phyloP scores from a whole-genome alignment of 148 eudicot genomes.

The Spergularia marina region DNA sequence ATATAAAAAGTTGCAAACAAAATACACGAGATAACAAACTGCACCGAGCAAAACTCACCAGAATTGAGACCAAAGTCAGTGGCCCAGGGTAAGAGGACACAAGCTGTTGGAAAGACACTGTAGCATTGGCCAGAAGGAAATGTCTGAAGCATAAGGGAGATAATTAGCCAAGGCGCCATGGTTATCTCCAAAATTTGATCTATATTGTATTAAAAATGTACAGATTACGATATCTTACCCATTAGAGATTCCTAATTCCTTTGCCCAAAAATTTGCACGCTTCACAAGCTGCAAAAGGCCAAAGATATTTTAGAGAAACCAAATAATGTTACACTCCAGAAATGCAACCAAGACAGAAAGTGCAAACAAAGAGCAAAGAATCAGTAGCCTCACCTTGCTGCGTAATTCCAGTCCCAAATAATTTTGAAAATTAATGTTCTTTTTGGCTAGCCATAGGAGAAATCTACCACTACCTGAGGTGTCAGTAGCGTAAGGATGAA shows the following conservation, averaged over 20 bases:
- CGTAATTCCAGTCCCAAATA: conserved; percentile 93
- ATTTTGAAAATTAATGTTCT: conserved; percentile 53
- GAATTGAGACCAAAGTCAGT: conserved; percentile 66
- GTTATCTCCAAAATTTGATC: background rate
- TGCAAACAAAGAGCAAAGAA: conserved; percentile 23
- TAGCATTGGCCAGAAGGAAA: conserved; percentile 83
- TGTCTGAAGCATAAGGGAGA: conserved; percentile 49
- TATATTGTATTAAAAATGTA: background rate
- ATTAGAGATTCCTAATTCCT: conserved; percentile 61
- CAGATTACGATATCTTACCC: conserved; percentile 43
- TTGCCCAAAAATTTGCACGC: conserved; percentile 81
- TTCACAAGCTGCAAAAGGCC: conserved; percentile 62
- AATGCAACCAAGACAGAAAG: conserved; percentile 15
- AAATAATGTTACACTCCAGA: conserved; percentile 9
- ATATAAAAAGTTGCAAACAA: background rate
- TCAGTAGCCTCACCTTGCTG: conserved; percentile 53
- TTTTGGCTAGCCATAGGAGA: conserved; percentile 89
- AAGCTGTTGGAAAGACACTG: conserved; percentile 72
- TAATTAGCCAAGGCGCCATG: conserved; percentile 22
- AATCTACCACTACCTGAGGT: conserved; percentile 95
- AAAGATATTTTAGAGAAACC: background rate
- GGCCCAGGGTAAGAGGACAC: conserved; percentile 91
- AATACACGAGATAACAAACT: conserved; percentile 3
- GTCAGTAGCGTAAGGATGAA: conserved; percentile 12
- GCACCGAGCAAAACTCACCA: conserved; percentile 51